phyloP scores from a whole-genome alignment of 2,329 filamentous ascomycete genomes.

The Botrytis squamosa region DNA sequence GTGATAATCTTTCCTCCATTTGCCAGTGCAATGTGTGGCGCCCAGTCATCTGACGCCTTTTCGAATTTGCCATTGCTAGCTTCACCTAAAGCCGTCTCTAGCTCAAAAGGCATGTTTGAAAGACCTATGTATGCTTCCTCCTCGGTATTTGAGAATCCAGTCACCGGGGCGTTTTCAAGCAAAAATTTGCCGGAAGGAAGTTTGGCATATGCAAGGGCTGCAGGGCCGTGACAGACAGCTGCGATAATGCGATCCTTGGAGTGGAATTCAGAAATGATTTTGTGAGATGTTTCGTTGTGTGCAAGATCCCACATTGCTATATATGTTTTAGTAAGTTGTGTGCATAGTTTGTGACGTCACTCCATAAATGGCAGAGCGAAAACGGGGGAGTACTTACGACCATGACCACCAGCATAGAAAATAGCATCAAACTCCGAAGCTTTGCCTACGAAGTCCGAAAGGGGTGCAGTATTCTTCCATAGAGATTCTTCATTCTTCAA shows the following conservation, averaged over 20 bases:
- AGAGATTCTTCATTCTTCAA: conserved; percentile 48
- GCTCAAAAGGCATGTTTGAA: conserved; percentile 56
- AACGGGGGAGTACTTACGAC: conserved; percentile 44
- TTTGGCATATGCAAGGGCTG: conserved; percentile 57
- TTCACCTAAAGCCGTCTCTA: conserved; percentile 54
- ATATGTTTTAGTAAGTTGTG: neutral
- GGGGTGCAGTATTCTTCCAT: conserved; percentile 54
- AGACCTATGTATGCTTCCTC: conserved; percentile 43
- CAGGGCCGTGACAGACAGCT: conserved; percentile 69
- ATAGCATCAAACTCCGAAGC: conserved; percentile 54
- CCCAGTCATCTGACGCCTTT: conserved; percentile 51
- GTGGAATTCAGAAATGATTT: conserved; percentile 62
- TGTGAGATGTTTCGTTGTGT: conserved; percentile 54
- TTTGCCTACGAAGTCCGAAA: conserved; percentile 47
- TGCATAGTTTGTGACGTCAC: neutral
- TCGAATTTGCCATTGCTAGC: conserved; percentile 54
- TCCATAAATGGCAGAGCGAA: neutral
- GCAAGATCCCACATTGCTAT: conserved; percentile 45
- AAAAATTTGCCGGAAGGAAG: conserved; percentile 51
- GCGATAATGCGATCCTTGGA: conserved; percentile 60
- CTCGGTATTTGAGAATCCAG: conserved; percentile 59
- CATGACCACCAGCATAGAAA: conserved; percentile 59
- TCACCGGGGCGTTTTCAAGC: conserved; percentile 56
- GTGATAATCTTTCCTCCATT: conserved; percentile 43
- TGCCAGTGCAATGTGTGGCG: conserved; percentile 40